These are phyloP conservation scores for Fonsecaea erecta DNA, from an alignment of 2,329 filamentous ascomycete genomes.

Conservation along the genomic window DNA sequence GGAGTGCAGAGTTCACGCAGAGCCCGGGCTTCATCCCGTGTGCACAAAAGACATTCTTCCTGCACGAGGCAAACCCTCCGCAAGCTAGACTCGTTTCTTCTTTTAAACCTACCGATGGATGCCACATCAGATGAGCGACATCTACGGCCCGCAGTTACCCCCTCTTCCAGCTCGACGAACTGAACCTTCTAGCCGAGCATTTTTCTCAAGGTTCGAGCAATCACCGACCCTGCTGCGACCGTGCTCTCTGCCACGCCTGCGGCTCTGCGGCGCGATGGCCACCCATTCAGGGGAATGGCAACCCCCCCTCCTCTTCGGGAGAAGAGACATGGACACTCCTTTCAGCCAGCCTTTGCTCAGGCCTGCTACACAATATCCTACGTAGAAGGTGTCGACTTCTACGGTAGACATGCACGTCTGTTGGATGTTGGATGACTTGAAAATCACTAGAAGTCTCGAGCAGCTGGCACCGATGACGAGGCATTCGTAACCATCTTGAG, in stretches of 20 bases:
- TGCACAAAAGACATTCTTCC: neutral
- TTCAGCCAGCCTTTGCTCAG: neutral
- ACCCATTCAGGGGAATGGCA: neutral
- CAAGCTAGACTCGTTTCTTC: neutral
- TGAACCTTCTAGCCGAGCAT: neutral
- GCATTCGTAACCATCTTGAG: neutral
- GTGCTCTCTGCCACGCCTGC: conserved; percentile 1
- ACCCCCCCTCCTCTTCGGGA: too few relatives aligned
- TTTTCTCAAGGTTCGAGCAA: neutral
- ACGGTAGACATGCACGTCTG: neutral
- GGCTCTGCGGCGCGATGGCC: conserved; percentile 8
- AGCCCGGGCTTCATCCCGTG: neutral
- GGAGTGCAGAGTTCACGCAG: neutral
- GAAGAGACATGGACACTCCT: neutral
- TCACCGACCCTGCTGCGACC: neutral
- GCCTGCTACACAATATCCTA: too few relatives aligned
- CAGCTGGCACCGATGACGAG: neutral
- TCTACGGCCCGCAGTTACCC: conserved; percentile 20
- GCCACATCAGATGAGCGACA: conserved; percentile 20
- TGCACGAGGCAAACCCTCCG: conserved; percentile 7
- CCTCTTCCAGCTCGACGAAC: conserved; percentile 1
- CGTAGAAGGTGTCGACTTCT: neutral
- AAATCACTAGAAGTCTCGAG: neutral
- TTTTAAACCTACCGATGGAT: conserved; percentile 16
- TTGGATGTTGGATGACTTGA: neutral